A percentile compares a stretch with the other conserved stretches of the same genome.
phyloP scores from a whole-genome alignment of 1,284 basidiomycete species.

The Moesziomyces aphidis region DNA sequence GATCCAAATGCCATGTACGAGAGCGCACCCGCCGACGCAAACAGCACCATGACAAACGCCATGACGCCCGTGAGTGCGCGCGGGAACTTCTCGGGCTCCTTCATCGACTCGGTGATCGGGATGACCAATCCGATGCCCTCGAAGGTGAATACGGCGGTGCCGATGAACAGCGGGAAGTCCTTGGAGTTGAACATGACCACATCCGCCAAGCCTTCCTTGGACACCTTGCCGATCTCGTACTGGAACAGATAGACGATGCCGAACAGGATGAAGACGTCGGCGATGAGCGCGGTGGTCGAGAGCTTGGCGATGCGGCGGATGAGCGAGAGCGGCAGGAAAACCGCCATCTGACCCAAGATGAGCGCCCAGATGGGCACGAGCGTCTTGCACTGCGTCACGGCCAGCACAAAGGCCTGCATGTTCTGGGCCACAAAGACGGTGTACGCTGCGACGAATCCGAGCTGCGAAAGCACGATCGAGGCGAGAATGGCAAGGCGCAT shows the following conservation, averaged over 20 bases:
- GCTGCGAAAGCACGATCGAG: constrained; percentile 89
- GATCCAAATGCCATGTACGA: constrained; percentile 90
- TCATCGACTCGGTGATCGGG: constrained; percentile 96
- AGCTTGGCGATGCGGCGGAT: constrained; percentile 74
- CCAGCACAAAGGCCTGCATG: constrained; percentile 82
- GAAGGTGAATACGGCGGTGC: constrained; percentile 97
- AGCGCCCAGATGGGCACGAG: constrained; percentile 80
- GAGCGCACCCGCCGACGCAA: constrained; percentile 88
- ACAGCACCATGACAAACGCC: constrained; percentile 81
- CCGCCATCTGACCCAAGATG: constrained; percentile 83
- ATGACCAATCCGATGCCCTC: constrained; percentile 97
- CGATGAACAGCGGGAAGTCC: constrained; percentile 91
- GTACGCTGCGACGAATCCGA: constrained; percentile 88
- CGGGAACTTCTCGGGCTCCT: constrained; percentile 89
- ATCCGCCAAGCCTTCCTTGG: constrained; percentile 71
- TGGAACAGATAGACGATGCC: constrained; percentile 73
- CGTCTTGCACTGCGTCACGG: constrained; percentile 82
- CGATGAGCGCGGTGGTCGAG: constrained; percentile 89
- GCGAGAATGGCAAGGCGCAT: constrained; percentile 90
- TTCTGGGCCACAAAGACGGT: constrained; percentile 97
- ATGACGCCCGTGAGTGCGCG: constrained; percentile 89
- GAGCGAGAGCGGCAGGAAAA: constrained; percentile 74
- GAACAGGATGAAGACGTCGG: constrained; percentile 93
- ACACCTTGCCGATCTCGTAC: constrained; percentile 61
- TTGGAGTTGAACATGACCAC: constrained; percentile 87